Base-by-base conservation (phyloP, 805 yeast species). In the Komagataella populi region DNA sequence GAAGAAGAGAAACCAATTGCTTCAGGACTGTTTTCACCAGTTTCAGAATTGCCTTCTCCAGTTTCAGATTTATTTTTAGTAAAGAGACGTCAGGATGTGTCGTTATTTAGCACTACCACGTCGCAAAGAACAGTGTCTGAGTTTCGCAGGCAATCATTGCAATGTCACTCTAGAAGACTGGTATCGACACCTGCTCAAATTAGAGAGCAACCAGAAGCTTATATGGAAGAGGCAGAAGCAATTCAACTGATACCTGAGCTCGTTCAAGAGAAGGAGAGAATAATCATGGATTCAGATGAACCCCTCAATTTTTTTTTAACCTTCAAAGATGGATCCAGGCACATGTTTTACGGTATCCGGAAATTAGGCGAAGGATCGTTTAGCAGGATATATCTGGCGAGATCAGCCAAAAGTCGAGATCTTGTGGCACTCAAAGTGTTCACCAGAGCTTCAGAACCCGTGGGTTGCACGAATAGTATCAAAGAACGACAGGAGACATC, bases 401-500 rank as follows among this genome's bases (percentile, higher is more conserved):
- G 63, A 45, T 57, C 66, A 2, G 48, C 63, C 0, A 63, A 61
- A 12, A 55, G 57, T 20, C 50, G 48, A 4, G 46, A 36, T 1
- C 48, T 51, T 23, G 83, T 82, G 3, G 97, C 97, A 0, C 74
- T 91, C 44, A 91, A 91, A 63, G 76, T 86, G 16, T 68, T 64
- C 71, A n/a, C 76, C 77, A 7, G 54, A 55, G 4, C 16, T 44
- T 52, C 55, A 44, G 51, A 56, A 69, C 20, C 67, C 68, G 55
- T 56, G 1, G 14, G 39, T 14, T 30, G 14, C 39, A 30, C 39
- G n/a, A 30, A 8, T 30, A 63, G 75, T 4, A 66, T 76, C 3
- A 62, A 73, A 10, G 69, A 73, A 5, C 68, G 87, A 48, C 70
- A 84, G 22, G 84, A 83, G 58, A 75, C 77, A 53, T 78, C 87